Evolutionary conservation across 2,329 filamentous ascomycete species (phyloP).

Genomic region (Lasiodiplodia gonubiensis): DNA sequence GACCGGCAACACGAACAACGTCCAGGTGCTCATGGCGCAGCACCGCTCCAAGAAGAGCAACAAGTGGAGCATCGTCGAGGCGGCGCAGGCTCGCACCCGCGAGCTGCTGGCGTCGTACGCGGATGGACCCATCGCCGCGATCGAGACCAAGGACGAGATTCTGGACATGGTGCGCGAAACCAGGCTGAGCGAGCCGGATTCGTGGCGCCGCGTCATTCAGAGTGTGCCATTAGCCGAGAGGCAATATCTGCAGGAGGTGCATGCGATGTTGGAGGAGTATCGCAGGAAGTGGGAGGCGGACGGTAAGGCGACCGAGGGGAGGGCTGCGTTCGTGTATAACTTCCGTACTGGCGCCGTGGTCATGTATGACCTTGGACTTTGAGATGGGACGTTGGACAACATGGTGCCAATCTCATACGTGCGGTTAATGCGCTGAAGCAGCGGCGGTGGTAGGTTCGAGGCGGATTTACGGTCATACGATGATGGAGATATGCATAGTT

Average conservation of each 20-base stretch:
- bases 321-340: slow-evolving; percentile 88
- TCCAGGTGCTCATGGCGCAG: slow-evolving; percentile 81
- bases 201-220: slow-evolving; percentile 83
- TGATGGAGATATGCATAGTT: neutral
- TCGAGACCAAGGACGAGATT: slow-evolving; percentile 85
- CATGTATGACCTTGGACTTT: slow-evolving; percentile 74
- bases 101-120: slow-evolving; percentile 73
- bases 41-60: slow-evolving; percentile 92
- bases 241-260: slow-evolving; percentile 81
- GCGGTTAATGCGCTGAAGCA: neutral
- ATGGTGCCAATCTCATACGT: too few relatives aligned
- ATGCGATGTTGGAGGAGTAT: slow-evolving; percentile 73
- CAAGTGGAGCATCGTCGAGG: slow-evolving; percentile 82
- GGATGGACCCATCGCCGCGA: slow-evolving; percentile 76
- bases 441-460: neutral
- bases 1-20: slow-evolving; percentile 58
- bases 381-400: neutral
- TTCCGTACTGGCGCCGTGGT: slow-evolving; percentile 84
- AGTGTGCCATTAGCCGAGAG: slow-evolving; percentile 76
- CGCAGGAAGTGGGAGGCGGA: slow-evolving; percentile 62
- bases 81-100: slow-evolving; percentile 63
- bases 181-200: slow-evolving; percentile 77
- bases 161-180: slow-evolving; percentile 78
- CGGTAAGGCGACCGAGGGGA: slow-evolving; percentile 48
- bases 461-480: neutral